Conservation (phyloP, 116 monocot species). For the Dioscorea cayenensis region DNA sequence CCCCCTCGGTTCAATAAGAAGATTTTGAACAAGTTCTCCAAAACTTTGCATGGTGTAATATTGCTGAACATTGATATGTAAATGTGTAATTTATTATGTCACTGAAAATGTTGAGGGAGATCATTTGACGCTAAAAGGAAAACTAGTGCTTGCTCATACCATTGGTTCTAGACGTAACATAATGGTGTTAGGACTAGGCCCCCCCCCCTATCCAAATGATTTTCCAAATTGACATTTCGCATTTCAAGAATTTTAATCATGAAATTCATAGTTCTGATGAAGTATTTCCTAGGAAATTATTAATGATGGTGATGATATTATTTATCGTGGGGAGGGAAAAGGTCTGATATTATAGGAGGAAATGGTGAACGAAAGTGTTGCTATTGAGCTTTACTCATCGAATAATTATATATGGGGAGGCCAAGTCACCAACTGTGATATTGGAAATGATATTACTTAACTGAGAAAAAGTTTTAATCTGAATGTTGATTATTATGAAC, state of each 20-base stretch:
- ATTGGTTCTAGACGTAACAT: conserved; percentile 22
- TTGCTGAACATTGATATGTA: conserved; percentile 64
- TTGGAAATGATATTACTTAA: conserved; percentile 5
- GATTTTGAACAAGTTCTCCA: conserved; percentile 56
- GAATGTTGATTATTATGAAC: conserved; percentile 51
- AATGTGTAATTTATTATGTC: conserved; percentile 60
- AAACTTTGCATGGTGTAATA: conserved; percentile 47
- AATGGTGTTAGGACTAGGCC: conserved; percentile 11
- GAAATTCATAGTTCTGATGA: conserved; percentile 3
- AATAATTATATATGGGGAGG: conserved; percentile 49
- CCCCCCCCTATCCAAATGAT: conserved; percentile 20
- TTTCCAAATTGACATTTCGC: conserved; percentile 1
- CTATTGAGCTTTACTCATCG: conserved; percentile 12
- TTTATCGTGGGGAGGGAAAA: conserved; percentile 18
- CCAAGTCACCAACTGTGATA: conserved; percentile 6
- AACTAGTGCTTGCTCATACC: conserved; percentile 25
- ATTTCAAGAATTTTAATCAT: conserved; percentile 6
- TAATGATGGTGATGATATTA: conserved; percentile 9
- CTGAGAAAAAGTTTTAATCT: too few relatives aligned
- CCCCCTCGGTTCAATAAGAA: conserved; percentile 25
- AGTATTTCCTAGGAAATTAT: conserved; percentile 17
- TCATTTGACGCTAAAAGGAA: conserved; percentile 31
- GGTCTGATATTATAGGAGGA: conserved; percentile 10
- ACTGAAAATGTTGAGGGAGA: conserved; percentile 54
- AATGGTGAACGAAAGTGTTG: conserved; percentile 9